These are phyloP conservation scores for Triticum monococcum DNA, from an alignment of 176 grass and related monocot species.

Conservation along the genomic window DNA sequence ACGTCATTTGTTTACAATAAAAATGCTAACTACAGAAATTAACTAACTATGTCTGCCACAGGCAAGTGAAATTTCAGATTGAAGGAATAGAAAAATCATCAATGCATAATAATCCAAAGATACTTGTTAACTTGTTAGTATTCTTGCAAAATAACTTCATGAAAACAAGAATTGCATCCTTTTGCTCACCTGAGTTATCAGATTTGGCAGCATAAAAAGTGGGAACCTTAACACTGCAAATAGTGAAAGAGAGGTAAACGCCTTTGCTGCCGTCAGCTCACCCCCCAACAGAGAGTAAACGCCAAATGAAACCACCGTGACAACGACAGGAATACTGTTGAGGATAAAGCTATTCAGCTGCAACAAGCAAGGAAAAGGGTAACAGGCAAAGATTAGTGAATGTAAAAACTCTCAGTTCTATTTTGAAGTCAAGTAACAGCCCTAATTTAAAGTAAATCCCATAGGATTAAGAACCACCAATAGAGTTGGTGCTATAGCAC, in stretches of 20 bases:
- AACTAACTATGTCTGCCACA: neutral
- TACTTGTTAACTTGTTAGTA: neutral
- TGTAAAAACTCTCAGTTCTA: neutral
- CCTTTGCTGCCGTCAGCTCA: conserved; percentile 93
- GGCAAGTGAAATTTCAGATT: neutral
- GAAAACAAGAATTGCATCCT: neutral
- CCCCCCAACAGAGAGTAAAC: conserved; percentile 89
- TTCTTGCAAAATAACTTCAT: conserved; percentile 22
- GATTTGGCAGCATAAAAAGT: conserved; percentile 92
- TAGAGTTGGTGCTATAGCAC: neutral
- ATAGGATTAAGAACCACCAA: neutral
- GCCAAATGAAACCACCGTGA: conserved; percentile 91
- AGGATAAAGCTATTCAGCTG: conserved; percentile 97
- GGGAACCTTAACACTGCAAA: conserved; percentile 97
- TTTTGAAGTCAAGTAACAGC: conserved; percentile 2
- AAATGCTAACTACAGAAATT: conserved; percentile 3
- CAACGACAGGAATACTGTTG: conserved; percentile 91
- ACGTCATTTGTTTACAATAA: neutral
- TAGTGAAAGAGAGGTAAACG: conserved; percentile 95
- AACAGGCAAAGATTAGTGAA: neutral
- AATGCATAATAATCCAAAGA: neutral
- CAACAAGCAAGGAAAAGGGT: conserved; percentile 34
- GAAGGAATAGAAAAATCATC: neutral
- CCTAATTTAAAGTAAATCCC: neutral
- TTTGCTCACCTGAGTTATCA: conserved; percentile 89